These are phyloP conservation scores for Lactifluus volemus DNA, from an alignment of 768 basidiomycete genomes.

Conservation along the genomic window DNA sequence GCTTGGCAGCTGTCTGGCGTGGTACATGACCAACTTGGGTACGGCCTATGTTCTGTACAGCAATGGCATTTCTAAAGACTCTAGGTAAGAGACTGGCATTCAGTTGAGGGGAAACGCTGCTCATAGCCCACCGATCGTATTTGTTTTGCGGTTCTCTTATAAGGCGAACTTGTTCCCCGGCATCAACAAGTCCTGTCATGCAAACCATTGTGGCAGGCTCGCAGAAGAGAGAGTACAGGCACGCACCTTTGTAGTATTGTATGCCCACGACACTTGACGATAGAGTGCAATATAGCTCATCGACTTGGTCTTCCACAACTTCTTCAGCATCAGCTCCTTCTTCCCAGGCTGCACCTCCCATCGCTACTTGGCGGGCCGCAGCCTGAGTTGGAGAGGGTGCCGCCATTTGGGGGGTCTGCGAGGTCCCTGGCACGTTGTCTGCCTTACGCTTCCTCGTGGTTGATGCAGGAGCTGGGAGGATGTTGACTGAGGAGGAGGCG, in stretches of 20 bases:
- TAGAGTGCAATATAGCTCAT: slow-evolving; percentile 61
- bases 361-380: slow-evolving; percentile 1
- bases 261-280: slow-evolving; percentile 67
- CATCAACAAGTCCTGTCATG: slow-evolving; percentile 58
- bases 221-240: not conserved
- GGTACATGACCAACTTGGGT: slow-evolving; percentile 80
- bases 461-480: slow-evolving; percentile 16
- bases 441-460: slow-evolving; percentile 41
- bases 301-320: slow-evolving; percentile 25
- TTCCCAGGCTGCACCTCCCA: slow-evolving; percentile 18
- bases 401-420: not conserved
- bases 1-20: slow-evolving; percentile 42
- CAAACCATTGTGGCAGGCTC: not conserved
- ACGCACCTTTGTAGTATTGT: slow-evolving; percentile 67
- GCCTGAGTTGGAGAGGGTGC: slow-evolving; percentile 20
- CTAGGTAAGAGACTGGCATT: not conserved
- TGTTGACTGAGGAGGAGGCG: slow-evolving; percentile 1
- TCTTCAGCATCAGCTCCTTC: slow-evolving; percentile 15
- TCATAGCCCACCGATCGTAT: slow-evolving; percentile 49
- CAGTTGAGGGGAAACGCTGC: not conserved
- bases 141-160: slow-evolving; percentile 56
- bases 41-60: slow-evolving; percentile 69
- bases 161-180: slow-evolving; percentile 68
- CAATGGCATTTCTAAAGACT: slow-evolving; percentile 56
- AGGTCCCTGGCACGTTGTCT: slow-evolving; percentile 19